Percentiles rank a stretch among this genome's conserved stretches.
Conservation (phyloP, 257 asterid genomes). For the Leonotis leonurus region DNA sequence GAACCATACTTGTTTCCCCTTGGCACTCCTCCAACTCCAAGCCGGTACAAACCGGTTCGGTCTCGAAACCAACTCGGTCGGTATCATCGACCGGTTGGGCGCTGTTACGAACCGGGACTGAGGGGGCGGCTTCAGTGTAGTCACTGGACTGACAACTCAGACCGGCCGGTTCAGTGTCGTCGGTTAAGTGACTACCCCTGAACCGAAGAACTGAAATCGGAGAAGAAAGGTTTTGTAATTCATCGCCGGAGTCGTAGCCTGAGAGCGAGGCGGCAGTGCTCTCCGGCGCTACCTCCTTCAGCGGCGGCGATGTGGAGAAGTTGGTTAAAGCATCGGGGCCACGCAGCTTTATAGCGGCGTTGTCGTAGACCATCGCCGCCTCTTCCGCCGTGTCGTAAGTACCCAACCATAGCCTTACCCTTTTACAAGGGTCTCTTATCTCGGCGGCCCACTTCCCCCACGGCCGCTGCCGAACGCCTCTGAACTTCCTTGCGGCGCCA, state of each 20-base stretch:
- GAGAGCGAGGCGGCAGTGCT: slow-evolving; percentile 29
- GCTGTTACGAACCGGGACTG: slow-evolving; percentile 11
- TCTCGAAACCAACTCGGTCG: not conserved
- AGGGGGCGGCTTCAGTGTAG: slow-evolving; percentile 23
- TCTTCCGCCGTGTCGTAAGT: slow-evolving; percentile 66
- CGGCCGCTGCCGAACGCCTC: slow-evolving; percentile 63
- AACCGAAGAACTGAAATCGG: slow-evolving; percentile 51
- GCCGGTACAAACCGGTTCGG: not conserved
- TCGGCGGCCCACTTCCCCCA: slow-evolving; percentile 79
- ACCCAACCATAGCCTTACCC: slow-evolving; percentile 56
- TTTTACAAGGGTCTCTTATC: slow-evolving; percentile 50
- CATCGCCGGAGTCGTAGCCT: slow-evolving; percentile 58
- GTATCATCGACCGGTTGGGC: not conserved
- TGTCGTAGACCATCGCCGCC: slow-evolving; percentile 70
- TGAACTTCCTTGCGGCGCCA: slow-evolving; percentile 34
- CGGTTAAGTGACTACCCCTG: slow-evolving; percentile 22
- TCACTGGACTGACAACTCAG: slow-evolving; percentile 34
- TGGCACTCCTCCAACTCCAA: slow-evolving; percentile 36
- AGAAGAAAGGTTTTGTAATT: slow-evolving; percentile 38
- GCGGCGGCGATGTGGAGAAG: slow-evolving; percentile 22
- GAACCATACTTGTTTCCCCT: slow-evolving; percentile 40
- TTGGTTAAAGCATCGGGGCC: slow-evolving; percentile 62
- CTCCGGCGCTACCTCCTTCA: slow-evolving; percentile 15
- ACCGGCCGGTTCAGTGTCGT: slow-evolving; percentile 22
- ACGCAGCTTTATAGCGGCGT: slow-evolving; percentile 53